phyloP scores from a whole-genome alignment of 2,329 filamentous ascomycete species.

The Ceratocystis lukuohia region DNA sequence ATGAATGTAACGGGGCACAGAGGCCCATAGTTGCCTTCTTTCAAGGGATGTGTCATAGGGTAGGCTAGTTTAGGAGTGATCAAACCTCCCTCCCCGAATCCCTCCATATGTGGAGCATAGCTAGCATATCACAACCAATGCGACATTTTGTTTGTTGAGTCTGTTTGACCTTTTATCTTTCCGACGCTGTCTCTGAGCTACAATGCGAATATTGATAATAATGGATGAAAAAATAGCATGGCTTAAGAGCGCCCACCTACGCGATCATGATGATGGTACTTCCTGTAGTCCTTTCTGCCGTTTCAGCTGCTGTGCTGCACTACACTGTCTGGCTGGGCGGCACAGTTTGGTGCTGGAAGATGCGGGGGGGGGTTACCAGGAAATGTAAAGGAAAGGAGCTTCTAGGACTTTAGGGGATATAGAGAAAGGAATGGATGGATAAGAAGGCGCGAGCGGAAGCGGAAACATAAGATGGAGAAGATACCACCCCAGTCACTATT shows the following conservation, averaged over 20 bases:
- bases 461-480: neutral
- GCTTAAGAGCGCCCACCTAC: neutral
- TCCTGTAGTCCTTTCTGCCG: neutral
- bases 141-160: constrained; percentile 2
- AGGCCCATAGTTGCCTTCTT: too few relatives aligned
- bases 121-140: neutral
- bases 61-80: neutral
- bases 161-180: neutral
- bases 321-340: neutral
- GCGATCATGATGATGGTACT: neutral
- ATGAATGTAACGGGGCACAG: neutral
- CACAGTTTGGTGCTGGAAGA: too few relatives aligned
- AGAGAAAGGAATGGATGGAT: neutral
- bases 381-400: neutral
- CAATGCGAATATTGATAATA: neutral
- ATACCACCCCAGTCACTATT: neutral
- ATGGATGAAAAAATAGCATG: neutral
- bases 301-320: neutral
- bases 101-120: too few relatives aligned
- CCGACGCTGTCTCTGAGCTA: neutral
- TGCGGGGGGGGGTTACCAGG: too few relatives aligned
- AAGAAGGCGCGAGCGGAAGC: neutral
- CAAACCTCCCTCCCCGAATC: too few relatives aligned
- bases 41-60: too few relatives aligned
- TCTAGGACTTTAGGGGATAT: neutral